These are phyloP conservation scores for Solanum sitiens DNA, from an alignment of 257 asterid species.

Conservation along the genomic window DNA sequence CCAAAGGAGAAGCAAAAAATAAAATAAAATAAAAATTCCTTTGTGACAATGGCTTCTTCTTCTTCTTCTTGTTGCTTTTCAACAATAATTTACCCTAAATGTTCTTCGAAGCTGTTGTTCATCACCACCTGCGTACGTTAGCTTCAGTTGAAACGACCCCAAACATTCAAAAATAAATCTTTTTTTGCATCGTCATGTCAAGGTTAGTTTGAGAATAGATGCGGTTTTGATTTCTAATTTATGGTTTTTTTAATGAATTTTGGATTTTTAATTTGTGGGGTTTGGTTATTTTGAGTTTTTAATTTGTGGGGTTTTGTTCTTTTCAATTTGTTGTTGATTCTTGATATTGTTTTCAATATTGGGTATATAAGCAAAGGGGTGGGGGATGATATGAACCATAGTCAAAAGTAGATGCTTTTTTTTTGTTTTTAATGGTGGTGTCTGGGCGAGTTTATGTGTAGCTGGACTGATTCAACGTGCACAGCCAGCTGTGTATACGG, in stretches of 20 bases:
- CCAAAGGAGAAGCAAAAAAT: not conserved
- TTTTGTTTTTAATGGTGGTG: not conserved
- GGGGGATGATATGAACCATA: not conserved
- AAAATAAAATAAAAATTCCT: not conserved
- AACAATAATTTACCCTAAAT: not conserved
- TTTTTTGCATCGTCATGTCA: not conserved
- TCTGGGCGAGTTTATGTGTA: not conserved
- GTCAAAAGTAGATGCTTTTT: not conserved
- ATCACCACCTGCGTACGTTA: not conserved
- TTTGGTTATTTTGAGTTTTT: not conserved
- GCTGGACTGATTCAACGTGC: not conserved
- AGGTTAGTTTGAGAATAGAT: not conserved
- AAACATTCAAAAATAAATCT: not conserved
- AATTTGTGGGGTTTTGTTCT: not conserved
- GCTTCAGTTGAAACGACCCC: not conserved
- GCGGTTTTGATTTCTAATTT: not conserved
- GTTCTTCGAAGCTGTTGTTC: not conserved
- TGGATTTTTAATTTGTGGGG: not conserved
- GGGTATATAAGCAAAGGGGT: not conserved
- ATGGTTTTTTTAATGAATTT: not conserved
- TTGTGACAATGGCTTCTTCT: not conserved
- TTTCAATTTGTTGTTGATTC: not conserved
- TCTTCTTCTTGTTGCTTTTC: not conserved
- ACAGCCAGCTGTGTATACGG: not conserved
- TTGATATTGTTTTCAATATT: not conserved